Evolutionary conservation across 495 filamentous ascomycete species (phyloP), one percentile per base, ranked within the genome.

Genomic region (Penicillium malachiteum): DNA sequence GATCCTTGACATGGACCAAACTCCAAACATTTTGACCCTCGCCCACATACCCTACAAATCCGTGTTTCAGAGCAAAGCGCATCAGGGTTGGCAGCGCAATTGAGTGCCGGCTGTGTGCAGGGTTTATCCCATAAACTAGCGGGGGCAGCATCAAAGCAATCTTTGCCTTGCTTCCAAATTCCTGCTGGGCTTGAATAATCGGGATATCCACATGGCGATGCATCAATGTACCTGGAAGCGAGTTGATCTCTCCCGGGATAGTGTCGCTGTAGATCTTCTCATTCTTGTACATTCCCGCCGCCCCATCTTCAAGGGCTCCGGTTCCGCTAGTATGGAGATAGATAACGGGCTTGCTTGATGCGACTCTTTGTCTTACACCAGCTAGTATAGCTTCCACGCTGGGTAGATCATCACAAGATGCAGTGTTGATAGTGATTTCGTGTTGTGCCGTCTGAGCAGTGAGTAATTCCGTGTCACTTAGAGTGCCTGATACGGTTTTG

Each of bases 281-380:
- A 10, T 50, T 59, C 34, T 67, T 69, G 12, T 55, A 61, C 33
- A 34, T 32, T 12, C 63, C 60, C 7, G 12, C 7, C 3, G 61
- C 48, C 1, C 40, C 31, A 48, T 73, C 70, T 0, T 56, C 59
- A 1, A 73, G 43, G 0, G 63, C 50, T 11, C 53, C 45, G 11
- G 70, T 65, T 3, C 71, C 72, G 14, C 66, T 68, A 13, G 74
- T 76, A 43, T 76, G 73, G 50, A 78, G 75, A 61, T 64, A 75
- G 51, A 70, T 73, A 5, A 65, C 67, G 10, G 42, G 43, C 12
- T 58, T 55, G 2, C 62, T 67, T 18, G 53, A 57, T 3, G 60
- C 47, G 5, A 61, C 65, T 5, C 74, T 62, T 35, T 68, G 51
- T 40, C 55, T 46, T 46, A 74, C 52, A n/a, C 70, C 72, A 16